Percentiles rank a stretch among this genome's conserved stretches.
Conservation (phyloP, 202 grass and related monocot species). For the Saccharum hybrid region DNA sequence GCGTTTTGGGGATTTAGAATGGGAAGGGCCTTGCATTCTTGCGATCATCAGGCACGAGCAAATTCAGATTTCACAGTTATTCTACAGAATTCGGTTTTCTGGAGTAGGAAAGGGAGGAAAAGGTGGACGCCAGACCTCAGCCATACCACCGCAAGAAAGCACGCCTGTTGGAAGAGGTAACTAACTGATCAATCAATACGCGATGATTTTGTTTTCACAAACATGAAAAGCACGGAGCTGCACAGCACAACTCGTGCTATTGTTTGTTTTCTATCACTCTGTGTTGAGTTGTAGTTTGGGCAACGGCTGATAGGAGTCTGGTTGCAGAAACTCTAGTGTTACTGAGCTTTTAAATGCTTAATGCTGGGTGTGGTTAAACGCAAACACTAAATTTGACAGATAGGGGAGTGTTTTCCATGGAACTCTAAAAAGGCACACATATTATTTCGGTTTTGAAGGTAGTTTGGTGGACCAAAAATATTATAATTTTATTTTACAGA, state of each 20-base stretch:
- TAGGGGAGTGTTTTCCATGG: neutral
- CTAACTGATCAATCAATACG: slow-evolving; percentile 35
- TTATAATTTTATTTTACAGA: neutral
- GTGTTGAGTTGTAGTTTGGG: neutral
- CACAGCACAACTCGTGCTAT: too few species aligned
- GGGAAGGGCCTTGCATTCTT: neutral
- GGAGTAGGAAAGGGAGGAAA: slow-evolving; percentile 41
- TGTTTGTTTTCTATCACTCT: neutral
- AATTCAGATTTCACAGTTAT: slow-evolving; percentile 22
- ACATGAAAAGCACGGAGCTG: too few species aligned
- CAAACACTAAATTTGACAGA: too few species aligned
- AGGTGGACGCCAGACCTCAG: slow-evolving; percentile 20
- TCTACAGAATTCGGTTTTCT: slow-evolving; percentile 50
- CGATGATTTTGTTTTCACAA: neutral
- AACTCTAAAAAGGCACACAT: neutral
- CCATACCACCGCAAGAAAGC: slow-evolving; percentile 20
- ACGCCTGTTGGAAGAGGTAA: slow-evolving; percentile 47
- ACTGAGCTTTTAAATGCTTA: neutral
- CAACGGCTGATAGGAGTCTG: neutral
- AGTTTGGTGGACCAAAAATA: neutral
- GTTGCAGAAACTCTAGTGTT: neutral
- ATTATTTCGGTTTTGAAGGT: neutral
- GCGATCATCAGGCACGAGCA: slow-evolving; percentile 20
- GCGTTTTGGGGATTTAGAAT: neutral
- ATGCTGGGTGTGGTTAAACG: neutral